A percentile compares a stretch with the other conserved stretches of the same genome.
These are phyloP conservation scores for Xylaria venustula DNA, from an alignment of 495 filamentous ascomycete species.

Conservation along the genomic window DNA sequence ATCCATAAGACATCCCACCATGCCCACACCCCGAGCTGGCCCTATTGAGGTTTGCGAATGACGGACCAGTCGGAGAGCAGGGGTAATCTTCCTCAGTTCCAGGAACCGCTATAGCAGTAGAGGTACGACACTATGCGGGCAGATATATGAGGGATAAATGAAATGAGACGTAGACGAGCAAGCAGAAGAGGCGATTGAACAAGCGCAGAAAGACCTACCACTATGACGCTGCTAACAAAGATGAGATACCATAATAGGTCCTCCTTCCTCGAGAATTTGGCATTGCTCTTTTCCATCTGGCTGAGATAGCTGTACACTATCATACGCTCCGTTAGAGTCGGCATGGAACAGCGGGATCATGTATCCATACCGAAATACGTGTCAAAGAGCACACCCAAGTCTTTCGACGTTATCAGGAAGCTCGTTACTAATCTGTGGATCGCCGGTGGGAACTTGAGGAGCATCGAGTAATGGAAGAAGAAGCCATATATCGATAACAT, in stretches of 20 bases:
- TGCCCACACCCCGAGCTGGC: conserved; percentile 72
- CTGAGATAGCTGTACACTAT: conserved; percentile 40
- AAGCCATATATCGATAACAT: conserved; percentile 55
- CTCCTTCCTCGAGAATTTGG: conserved; percentile 44
- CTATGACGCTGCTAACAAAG: conserved; percentile 39
- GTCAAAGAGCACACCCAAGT: conserved; percentile 71
- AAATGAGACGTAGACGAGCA: background rate
- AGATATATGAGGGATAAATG: conserved; percentile 77
- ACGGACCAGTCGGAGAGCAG: conserved; percentile 67
- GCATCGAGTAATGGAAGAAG: conserved; percentile 52
- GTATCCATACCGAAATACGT: conserved; percentile 67
- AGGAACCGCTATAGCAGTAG: conserved; percentile 89
- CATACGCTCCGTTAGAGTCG: conserved; percentile 5
- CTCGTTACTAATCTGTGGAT: conserved; percentile 58
- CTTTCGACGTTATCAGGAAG: conserved; percentile 68
- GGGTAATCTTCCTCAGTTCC: conserved; percentile 96
- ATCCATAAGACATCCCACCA: conserved; percentile 91
- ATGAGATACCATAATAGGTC: conserved; percentile 51
- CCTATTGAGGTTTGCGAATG: conserved; percentile 79
- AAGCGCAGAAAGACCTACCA: conserved; percentile 39
- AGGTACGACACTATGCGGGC: conserved; percentile 82
- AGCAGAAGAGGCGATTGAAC: background rate
- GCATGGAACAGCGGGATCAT: conserved; percentile 20
- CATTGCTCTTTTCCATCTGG: conserved; percentile 40
- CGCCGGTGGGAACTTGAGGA: conserved; percentile 64